Evolutionary conservation across 768 basidiomycete species (phyloP).

Genomic region (Leccinum uliginosum): DNA sequence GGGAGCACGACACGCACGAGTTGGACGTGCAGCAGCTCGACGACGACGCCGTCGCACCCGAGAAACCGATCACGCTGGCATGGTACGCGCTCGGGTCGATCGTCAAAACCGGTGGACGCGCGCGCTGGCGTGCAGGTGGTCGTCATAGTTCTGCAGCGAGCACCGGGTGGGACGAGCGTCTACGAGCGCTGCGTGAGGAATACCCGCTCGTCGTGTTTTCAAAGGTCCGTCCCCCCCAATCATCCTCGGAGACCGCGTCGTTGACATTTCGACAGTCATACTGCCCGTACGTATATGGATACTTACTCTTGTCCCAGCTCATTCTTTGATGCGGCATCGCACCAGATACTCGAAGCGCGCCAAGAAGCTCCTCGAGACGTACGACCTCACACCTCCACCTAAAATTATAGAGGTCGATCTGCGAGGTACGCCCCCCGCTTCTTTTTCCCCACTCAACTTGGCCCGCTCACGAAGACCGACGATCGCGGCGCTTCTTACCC

Average conservation of each 20-base stretch:
- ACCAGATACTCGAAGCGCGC: slow-evolving; percentile 28
- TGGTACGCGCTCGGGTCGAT: slow-evolving; percentile 49
- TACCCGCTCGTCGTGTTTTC: slow-evolving; percentile 77
- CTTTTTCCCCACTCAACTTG: background rate
- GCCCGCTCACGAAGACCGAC: background rate
- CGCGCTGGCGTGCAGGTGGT: slow-evolving; percentile 2
- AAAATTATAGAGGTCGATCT: slow-evolving; percentile 73
- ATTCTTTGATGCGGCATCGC: background rate
- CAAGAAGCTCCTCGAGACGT: slow-evolving; percentile 50
- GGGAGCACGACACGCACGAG: background rate
- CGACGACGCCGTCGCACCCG: slow-evolving; percentile 42
- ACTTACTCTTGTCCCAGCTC: background rate
- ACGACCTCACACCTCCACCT: slow-evolving; percentile 60
- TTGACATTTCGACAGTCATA: slow-evolving; percentile 44
- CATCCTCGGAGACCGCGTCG: background rate
- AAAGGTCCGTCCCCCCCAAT: slow-evolving; percentile 47
- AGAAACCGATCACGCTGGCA: slow-evolving; percentile 43
- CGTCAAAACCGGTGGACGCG: background rate
- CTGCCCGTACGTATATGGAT: slow-evolving; percentile 50
- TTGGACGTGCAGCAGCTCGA: slow-evolving; percentile 3
- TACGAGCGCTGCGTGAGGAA: slow-evolving; percentile 39
- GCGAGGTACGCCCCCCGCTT: slow-evolving; percentile 43
- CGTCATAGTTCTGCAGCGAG: slow-evolving; percentile 33
- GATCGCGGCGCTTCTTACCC: background rate
- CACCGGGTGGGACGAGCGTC: slow-evolving; percentile 31